Conservation (phyloP, 805 yeast species). For the Ogataea haglerorum region DNA sequence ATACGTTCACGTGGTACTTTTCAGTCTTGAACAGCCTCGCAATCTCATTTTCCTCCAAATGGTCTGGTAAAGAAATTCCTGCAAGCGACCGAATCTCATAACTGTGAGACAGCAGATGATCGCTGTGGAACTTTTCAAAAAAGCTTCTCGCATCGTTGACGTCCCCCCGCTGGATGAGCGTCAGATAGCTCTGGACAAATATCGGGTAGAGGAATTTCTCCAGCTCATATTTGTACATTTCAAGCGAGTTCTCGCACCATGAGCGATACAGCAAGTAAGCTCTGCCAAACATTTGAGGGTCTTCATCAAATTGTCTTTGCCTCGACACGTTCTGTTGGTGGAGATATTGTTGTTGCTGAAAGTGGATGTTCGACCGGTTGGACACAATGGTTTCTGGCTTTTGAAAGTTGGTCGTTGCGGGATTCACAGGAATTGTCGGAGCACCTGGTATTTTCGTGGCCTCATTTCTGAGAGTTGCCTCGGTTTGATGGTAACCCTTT, state of each 20-base stretch:
- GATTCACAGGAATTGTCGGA: slow-evolving; percentile 46
- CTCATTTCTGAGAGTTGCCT: slow-evolving; percentile 89
- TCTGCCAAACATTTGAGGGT: slow-evolving; percentile 70
- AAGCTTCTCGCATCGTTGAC: slow-evolving; percentile 65
- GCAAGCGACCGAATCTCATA: slow-evolving; percentile 69
- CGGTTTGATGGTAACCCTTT: slow-evolving; percentile 92
- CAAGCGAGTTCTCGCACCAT: slow-evolving; percentile 91
- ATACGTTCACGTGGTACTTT: slow-evolving; percentile 71
- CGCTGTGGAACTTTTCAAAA: slow-evolving; percentile 68
- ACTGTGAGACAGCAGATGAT: slow-evolving; percentile 73
- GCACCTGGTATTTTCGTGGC: slow-evolving; percentile 57
- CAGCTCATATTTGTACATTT: slow-evolving; percentile 85
- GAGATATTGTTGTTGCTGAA: slow-evolving; percentile 29
- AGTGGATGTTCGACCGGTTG: slow-evolving; percentile 33
- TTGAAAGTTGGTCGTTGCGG: slow-evolving; percentile 38
- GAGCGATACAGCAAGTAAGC: slow-evolving; percentile 77
- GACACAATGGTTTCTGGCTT: slow-evolving; percentile 35
- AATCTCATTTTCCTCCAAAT: slow-evolving; percentile 75
- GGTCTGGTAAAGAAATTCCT: slow-evolving; percentile 75
- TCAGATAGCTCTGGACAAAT: slow-evolving; percentile 85
- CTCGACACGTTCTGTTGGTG: slow-evolving; percentile 25
- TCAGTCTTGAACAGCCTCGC: slow-evolving; percentile 72
- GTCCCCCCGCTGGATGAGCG: slow-evolving; percentile 64
- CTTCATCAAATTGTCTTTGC: slow-evolving; percentile 43
- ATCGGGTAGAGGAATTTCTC: slow-evolving; percentile 83